Base-by-base conservation (phyloP, 345 rosid species). In the Citrus hindsii region DNA sequence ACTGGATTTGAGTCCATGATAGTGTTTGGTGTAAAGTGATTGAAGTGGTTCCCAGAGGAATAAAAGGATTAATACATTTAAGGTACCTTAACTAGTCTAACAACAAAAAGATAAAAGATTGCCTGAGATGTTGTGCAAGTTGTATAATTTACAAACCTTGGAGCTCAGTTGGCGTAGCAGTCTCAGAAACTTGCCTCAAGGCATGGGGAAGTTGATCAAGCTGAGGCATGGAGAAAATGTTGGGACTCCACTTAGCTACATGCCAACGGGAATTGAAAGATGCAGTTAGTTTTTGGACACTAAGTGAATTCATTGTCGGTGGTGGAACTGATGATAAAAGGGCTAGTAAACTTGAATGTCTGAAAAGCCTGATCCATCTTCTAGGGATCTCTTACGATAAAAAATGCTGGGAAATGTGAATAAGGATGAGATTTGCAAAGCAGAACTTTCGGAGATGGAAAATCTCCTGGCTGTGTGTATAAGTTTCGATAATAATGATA, bases 191-290 rank as follows among this genome's bases (percentile, higher is more conserved):
- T 40, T 80, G 18, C 76, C 83, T n/a, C n/a, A 9, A 25, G 61
- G 66, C 13, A 75, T 37, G 2, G 59, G 48, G 55, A 75, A 69
- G 40, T 74, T 80, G 7, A 22, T 19, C 48, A 69, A 33, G 2
- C 10, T 80, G 32, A 76, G 69, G 40, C 71, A 75, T 75, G 6
- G 69, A n/a, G 2, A 12, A 38, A 40, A 33, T 24, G 0, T 0
- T 1, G 27, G 7, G 4, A 72, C 64, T 30, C 35, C 28, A 7
- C n/a, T 80, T 25, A 12, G 25, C 3, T 62, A 59, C 66, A 18
- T 75, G 33, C 79, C 79, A 9, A 75, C 55, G 27, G 72, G 83
- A 62, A 46, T 80, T 25, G 79, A 27, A 38, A 48, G 62, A 19
- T 61, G 75, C 38, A 69, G 2, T 35, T 7, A 2, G 46, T 53